Base-by-base conservation (phyloP, 2,329 filamentous ascomycete genomes). In the Phyllosticta citriasiana region DNA sequence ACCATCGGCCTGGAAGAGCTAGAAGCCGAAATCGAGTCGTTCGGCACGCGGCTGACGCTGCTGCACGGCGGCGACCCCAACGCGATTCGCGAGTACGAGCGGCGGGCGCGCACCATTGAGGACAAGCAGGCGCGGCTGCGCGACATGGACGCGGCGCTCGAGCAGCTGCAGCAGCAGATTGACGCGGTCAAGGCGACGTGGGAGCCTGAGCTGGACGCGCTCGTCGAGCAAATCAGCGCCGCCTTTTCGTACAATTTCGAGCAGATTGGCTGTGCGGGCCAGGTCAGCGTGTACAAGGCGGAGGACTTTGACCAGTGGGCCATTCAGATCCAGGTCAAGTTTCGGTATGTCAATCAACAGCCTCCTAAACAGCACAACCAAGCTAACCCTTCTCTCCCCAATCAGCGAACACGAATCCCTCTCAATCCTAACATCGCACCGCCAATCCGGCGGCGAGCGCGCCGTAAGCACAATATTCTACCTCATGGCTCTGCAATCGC, bases 391-490 rank as follows among this genome's bases (percentile, higher is more conserved):
- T 22, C 19, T 22, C 19, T 22, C 19, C 19, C 19, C 19, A 1
- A 22, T 22, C 72, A 88, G 87, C 59, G 88, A 93, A 70, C 84
- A 87, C 71, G 94, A 97, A 72, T 84, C 83, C 2, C 84, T 97
- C 4, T 90, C 93, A 64, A 80, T 92, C 30, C 86, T 99, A 25
- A 88, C 96, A 68, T 88, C 90, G 53, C 92, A 97, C 72, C 89
- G 94, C 5, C 94, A 99, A 74, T 97, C 93, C 1, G 94, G 94
- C 68, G 94, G 94, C 65, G 94, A 99, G 77, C 88, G 94, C 63
- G 91, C 94, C 25, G 93, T 99, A 24, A 96, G 91, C 24, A 99
- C 94, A 14, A 96, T 97, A 71, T 99, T 97, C 81, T 99, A 95
- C 77, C 89, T 99, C 61, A 97, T 99, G 92, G 91, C 94, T 4